Evolutionary conservation across 1,139 yeast species (phyloP).

Genomic region (Magnusiomyces suaveolens): DNA sequence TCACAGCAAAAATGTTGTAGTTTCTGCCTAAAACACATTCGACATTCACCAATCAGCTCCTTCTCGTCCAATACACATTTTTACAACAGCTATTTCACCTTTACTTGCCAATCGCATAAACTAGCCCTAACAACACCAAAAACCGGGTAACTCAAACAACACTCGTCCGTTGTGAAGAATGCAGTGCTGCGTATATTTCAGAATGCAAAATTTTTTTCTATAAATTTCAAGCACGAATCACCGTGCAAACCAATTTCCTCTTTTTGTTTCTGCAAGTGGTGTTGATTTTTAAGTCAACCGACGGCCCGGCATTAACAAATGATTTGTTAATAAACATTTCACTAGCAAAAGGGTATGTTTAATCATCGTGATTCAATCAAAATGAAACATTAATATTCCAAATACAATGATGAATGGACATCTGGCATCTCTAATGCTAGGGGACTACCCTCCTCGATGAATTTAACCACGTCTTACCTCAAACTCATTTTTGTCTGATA

Average conservation of each 20-base stretch:
- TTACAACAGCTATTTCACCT: background rate
- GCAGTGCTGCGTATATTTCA: too few species aligned
- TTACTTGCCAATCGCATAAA: too few species aligned
- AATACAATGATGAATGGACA: background rate
- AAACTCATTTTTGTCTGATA: constrained; percentile 2
- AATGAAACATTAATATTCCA: background rate
- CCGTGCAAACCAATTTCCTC: too few species aligned
- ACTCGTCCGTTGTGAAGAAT: too few species aligned
- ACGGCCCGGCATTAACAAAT: too few species aligned
- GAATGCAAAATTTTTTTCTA: too few species aligned
- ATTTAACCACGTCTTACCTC: background rate
- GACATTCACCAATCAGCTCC: too few species aligned
- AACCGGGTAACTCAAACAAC: background rate
- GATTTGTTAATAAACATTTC: background rate
- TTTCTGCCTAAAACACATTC: too few species aligned
- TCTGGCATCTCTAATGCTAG: constrained; percentile 1
- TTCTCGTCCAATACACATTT: background rate
- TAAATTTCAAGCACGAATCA: too few species aligned
- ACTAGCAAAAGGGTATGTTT: background rate
- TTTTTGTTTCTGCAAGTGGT: background rate
- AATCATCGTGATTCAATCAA: background rate
- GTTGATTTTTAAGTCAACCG: too few species aligned
- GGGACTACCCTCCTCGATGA: constrained; percentile 1
- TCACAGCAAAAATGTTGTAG: too few species aligned
- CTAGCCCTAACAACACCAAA: background rate